These are phyloP conservation scores for Hansenula sp. DNA, from an alignment of 1,139 yeast species.

Conservation along the genomic window DNA sequence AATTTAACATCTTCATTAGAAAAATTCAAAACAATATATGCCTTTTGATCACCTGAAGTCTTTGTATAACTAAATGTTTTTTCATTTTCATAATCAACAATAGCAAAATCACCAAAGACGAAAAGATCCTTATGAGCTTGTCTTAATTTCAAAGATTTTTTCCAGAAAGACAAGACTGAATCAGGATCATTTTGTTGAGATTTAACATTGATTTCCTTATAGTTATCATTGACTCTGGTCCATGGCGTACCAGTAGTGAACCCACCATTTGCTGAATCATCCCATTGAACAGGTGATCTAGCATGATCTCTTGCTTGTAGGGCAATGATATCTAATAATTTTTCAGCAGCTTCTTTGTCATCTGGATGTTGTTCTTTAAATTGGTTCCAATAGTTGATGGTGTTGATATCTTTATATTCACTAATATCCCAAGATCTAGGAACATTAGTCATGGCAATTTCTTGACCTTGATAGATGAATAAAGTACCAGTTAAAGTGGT, in stretches of 20 bases:
- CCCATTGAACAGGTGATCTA: slow-evolving; percentile 61
- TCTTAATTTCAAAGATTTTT: slow-evolving; percentile 38
- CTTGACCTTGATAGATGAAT: slow-evolving; percentile 59
- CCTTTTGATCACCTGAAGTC: slow-evolving; percentile 24
- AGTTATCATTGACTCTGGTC: slow-evolving; percentile 51
- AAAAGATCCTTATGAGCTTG: slow-evolving; percentile 39
- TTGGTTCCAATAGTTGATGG: slow-evolving; percentile 38
- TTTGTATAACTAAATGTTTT: slow-evolving; percentile 37
- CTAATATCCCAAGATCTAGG: slow-evolving; percentile 41
- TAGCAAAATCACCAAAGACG: slow-evolving; percentile 43
- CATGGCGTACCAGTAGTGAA: slow-evolving; percentile 49
- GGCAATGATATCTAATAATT: slow-evolving; percentile 32
- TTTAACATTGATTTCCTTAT: slow-evolving; percentile 44
- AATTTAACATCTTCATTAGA: slow-evolving; percentile 25
- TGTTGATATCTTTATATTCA: slow-evolving; percentile 48
- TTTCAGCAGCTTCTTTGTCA: slow-evolving; percentile 27
- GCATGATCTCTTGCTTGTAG: slow-evolving; percentile 49
- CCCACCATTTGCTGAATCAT: slow-evolving; percentile 39
- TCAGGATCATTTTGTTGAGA: slow-evolving; percentile 41
- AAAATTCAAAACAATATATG: slow-evolving; percentile 44
- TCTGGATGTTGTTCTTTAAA: slow-evolving; percentile 31
- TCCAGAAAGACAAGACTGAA: slow-evolving; percentile 46
- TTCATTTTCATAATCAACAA: slow-evolving; percentile 36
- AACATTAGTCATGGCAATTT: slow-evolving; percentile 51
- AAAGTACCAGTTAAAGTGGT: slow-evolving; percentile 50